These are phyloP conservation scores for Gossypium thurberi DNA, from an alignment of 345 rosid genomes.

Conservation along the genomic window DNA sequence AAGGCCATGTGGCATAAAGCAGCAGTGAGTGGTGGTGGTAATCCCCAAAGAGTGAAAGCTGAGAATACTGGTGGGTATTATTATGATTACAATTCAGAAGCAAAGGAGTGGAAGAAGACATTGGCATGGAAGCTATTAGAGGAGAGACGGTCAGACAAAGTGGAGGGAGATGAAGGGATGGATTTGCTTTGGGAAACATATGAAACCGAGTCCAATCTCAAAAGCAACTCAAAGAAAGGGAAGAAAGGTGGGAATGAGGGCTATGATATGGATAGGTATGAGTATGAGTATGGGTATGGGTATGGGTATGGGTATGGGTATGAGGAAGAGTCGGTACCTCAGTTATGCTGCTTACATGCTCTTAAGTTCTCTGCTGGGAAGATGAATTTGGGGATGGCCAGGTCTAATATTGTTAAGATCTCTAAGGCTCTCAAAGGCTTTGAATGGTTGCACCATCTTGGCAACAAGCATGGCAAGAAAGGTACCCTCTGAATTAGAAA, in stretches of 20 bases:
- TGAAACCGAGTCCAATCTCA: conserved; percentile 42
- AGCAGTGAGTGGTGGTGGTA: conserved; percentile 8
- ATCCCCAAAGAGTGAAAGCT: background rate
- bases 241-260: conserved; percentile 23
- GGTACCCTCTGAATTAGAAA: conserved; percentile 13
- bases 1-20: conserved; percentile 20
- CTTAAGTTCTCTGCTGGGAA: conserved; percentile 82
- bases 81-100: conserved; percentile 19
- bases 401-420: conserved; percentile 62
- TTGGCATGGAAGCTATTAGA: conserved; percentile 88
- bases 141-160: conserved; percentile 56
- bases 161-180: conserved; percentile 64
- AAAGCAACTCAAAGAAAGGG: conserved; percentile 27
- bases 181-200: conserved; percentile 93
- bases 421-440: conserved; percentile 73
- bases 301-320: conserved; percentile 37
- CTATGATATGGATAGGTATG: conserved; percentile 16
- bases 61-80: background rate
- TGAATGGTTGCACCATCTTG: conserved; percentile 62
- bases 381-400: conserved; percentile 86
- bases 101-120: conserved; percentile 94
- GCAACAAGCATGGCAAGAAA: conserved; percentile 48
- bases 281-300: conserved; percentile 14
- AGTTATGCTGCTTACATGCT: conserved; percentile 80
- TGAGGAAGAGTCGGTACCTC: conserved; percentile 47